These are phyloP conservation scores for Vanrija pseudolonga DNA, from an alignment of 1,284 basidiomycete species.

Conservation along the genomic window DNA sequence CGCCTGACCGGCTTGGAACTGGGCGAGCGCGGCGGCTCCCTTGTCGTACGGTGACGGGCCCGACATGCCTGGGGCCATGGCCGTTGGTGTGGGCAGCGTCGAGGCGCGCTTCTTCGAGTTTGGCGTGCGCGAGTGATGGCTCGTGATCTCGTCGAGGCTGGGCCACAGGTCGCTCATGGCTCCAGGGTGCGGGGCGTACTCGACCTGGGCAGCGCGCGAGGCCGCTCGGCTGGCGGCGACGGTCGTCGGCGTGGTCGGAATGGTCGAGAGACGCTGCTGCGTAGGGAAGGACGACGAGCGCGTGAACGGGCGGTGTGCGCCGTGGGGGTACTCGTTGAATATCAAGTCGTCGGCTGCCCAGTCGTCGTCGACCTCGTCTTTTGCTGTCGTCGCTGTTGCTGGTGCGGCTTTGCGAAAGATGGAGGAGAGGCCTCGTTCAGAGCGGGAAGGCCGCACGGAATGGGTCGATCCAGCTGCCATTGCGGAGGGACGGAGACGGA, in stretches of 20 bases:
- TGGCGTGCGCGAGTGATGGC: slow-evolving; percentile 14
- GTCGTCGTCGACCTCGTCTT: not conserved
- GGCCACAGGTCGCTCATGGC: slow-evolving; percentile 16
- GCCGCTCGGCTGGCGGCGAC: not conserved
- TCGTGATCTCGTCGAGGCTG: slow-evolving; percentile 14
- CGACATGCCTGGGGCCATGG: not conserved
- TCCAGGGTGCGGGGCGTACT: slow-evolving; percentile 17
- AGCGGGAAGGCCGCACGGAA: too few relatives aligned
- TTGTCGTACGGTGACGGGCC: slow-evolving; percentile 13
- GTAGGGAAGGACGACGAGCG: not conserved
- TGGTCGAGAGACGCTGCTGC: not conserved
- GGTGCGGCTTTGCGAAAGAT: too few relatives aligned
- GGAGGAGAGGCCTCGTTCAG: too few relatives aligned
- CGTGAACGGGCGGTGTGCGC: not conserved
- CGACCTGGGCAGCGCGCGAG: not conserved
- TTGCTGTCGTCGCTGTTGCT: too few relatives aligned
- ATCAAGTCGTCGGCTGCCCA: too few relatives aligned
- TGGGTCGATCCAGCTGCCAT: too few relatives aligned
- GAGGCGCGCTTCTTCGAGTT: slow-evolving; percentile 14
- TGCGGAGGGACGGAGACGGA: too few relatives aligned
- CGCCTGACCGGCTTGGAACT: not conserved
- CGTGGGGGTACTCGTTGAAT: not conserved
- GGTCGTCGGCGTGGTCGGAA: not conserved
- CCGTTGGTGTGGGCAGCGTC: not conserved
- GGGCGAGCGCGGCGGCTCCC: slow-evolving; percentile 10